phyloP scores from a whole-genome alignment of 805 yeast species.

The Debaryomyces prosopidis region DNA sequence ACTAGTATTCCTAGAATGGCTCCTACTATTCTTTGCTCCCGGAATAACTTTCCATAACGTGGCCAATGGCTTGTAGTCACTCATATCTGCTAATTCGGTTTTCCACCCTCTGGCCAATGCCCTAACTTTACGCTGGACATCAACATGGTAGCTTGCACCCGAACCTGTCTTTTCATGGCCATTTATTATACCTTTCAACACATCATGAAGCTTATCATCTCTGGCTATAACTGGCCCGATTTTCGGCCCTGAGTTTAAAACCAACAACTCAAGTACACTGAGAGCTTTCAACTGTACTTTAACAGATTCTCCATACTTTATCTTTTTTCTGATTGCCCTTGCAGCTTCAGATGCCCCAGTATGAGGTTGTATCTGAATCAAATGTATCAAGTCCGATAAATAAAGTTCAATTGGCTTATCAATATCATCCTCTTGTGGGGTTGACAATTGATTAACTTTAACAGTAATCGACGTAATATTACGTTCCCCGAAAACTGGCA shows the following conservation, averaged over 20 bases:
- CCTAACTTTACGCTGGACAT: constrained; percentile 49
- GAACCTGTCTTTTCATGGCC: constrained; percentile 36
- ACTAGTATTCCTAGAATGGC: constrained; percentile 10
- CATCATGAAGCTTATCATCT: constrained; percentile 67
- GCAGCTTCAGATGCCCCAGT: constrained; percentile 72
- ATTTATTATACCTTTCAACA: constrained; percentile 52
- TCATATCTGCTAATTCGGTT: constrained; percentile 49
- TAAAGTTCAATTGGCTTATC: constrained; percentile 43
- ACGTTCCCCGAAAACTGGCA: constrained; percentile 46
- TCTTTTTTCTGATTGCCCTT: constrained; percentile 80
- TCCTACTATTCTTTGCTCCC: constrained; percentile 14
- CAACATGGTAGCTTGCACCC: constrained; percentile 35
- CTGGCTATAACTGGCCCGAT: constrained; percentile 51
- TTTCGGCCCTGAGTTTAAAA: constrained; percentile 44
- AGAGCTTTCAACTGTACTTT: constrained; percentile 69
- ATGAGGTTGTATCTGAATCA: constrained; percentile 38
- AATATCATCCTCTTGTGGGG: constrained; percentile 39
- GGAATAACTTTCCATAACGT: constrained; percentile 48
- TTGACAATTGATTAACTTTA: constrained; percentile 52
- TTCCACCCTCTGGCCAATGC: constrained; percentile 69
- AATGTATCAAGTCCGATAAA: constrained; percentile 58
- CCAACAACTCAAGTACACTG: constrained; percentile 36
- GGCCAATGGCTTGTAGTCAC: constrained; percentile 51
- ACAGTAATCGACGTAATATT: constrained; percentile 73
- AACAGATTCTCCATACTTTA: constrained; percentile 73